These are phyloP conservation scores for Babesia bovis DNA, from an alignment of 169 alveolate genomes.

Conservation along the genomic window DNA sequence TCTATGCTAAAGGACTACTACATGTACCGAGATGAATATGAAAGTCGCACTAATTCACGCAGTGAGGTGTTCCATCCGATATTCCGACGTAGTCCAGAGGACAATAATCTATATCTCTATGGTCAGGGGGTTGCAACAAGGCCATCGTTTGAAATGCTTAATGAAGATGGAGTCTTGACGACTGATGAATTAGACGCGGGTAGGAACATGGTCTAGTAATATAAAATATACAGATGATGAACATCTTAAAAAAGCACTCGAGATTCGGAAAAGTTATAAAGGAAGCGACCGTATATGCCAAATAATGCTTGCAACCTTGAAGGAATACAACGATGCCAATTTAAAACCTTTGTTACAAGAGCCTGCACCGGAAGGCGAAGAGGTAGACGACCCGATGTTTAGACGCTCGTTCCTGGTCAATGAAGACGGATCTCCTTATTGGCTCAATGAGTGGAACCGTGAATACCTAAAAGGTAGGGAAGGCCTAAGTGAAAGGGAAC, in stretches of 20 bases:
- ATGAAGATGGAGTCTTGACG: neutral
- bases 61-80: neutral
- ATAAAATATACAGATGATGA: too few relatives aligned
- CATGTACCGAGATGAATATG: neutral
- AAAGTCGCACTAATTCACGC: neutral
- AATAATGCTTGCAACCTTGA: conserved; percentile 25
- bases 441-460: conserved; percentile 5
- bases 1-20: conserved; percentile 21
- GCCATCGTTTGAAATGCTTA: neutral
- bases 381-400: neutral
- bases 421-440: conserved; percentile 11
- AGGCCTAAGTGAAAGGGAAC: neutral
- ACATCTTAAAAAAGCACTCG: conserved; percentile 1
- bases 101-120: conserved; percentile 8
- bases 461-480: conserved; percentile 25
- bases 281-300: conserved; percentile 41
- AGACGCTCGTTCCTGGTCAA: conserved; percentile 6
- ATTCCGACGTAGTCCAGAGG: neutral
- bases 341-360: neutral
- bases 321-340: conserved; percentile 21
- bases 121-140: conserved; percentile 16
- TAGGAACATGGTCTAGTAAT: neutral
- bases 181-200: neutral
- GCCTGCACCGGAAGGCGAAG: neutral
- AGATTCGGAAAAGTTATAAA: conserved; percentile 4